Evolutionary conservation across 139 green algal species (phyloP), one percentile per base, ranked within the genome.

Genomic region (Chlamydomonas incerta): DNA sequence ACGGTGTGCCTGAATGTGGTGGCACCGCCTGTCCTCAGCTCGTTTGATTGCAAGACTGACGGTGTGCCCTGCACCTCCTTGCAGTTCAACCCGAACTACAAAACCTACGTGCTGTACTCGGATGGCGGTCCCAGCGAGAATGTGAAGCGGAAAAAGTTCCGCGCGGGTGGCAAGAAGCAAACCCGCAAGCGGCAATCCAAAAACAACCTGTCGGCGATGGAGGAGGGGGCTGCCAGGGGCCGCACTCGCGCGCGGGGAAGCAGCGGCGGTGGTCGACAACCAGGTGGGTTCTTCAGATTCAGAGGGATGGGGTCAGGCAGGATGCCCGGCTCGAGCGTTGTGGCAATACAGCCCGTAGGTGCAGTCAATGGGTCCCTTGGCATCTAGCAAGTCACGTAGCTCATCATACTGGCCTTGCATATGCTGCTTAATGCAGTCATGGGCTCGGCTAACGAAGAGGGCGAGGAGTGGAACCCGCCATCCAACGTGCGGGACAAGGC

Each of bases 31-130:
- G n/a, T n/a, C n/a, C n/a, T n/a, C n/a, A n/a, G n/a, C n/a, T n/a
- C n/a, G n/a, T n/a, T n/a, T n/a, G n/a, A n/a, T n/a, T n/a, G n/a
- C n/a, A n/a, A n/a, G n/a, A n/a, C n/a, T n/a, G n/a, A n/a, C n/a
- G 11, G 14, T 14, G 50, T 57, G 50, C 55, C 55, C 8, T 60
- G 17, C 18, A 24, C 55, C 55, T 60, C 18, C 28, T 37, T 52
- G 46, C 92, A 96, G 91, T 99, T 99, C 90, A 96, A 95, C 33
- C 95, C 96, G 0, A 92, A 92, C 34, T 99, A 99, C 90, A 93
- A 97, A 41, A 91, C 98, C 76, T 99, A 99, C 77, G 95, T 98
- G 74, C 93, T 99, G 37, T 98, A 99, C 91, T 93, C 79, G 10
- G 95, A 97, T 74, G 93, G 93, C 28, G 90, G 88, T 0, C 89